phyloP scores from a whole-genome alignment of 2,329 filamentous ascomycete genomes.

The Penicillium sp. region DNA sequence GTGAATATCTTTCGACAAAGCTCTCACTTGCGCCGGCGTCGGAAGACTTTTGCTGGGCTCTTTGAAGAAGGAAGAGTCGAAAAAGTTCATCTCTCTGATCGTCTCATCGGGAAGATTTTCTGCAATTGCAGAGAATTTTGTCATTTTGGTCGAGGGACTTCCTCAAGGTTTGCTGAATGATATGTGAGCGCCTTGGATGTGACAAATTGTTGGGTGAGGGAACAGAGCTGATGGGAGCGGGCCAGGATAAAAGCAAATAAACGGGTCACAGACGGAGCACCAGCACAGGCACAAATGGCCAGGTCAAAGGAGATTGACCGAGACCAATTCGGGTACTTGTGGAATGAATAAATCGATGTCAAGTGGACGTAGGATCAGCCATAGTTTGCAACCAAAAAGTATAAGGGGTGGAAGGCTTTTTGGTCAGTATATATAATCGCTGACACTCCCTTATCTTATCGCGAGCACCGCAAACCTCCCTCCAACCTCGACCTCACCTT shows the following conservation, averaged over 20 bases:
- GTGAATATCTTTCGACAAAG: constrained; percentile 15
- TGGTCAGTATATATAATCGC: too few species aligned
- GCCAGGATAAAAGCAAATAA: too few species aligned
- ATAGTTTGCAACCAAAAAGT: too few species aligned
- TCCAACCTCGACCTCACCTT: constrained; percentile 8
- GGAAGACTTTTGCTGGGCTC: constrained; percentile 19
- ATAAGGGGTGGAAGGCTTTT: too few species aligned
- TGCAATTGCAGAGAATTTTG: neutral
- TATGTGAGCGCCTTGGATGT: too few species aligned
- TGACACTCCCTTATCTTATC: constrained; percentile 5
- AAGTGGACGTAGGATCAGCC: too few species aligned
- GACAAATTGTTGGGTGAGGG: neutral
- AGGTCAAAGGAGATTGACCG: too few species aligned
- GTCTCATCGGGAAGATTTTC: constrained; percentile 18
- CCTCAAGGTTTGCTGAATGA: neutral
- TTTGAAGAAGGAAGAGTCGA: constrained; percentile 27
- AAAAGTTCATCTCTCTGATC: constrained; percentile 25
- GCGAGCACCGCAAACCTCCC: constrained; percentile 6
- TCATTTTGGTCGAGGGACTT: neutral
- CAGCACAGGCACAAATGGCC: too few species aligned
- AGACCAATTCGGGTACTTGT: too few species aligned
- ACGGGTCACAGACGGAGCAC: too few species aligned
- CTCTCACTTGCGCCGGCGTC: constrained; percentile 21
- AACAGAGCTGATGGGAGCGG: too few species aligned
- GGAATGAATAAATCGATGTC: too few species aligned